These are phyloP conservation scores for Xylariaceae sp. DNA, from an alignment of 2,329 filamentous ascomycete species.

Conservation along the genomic window DNA sequence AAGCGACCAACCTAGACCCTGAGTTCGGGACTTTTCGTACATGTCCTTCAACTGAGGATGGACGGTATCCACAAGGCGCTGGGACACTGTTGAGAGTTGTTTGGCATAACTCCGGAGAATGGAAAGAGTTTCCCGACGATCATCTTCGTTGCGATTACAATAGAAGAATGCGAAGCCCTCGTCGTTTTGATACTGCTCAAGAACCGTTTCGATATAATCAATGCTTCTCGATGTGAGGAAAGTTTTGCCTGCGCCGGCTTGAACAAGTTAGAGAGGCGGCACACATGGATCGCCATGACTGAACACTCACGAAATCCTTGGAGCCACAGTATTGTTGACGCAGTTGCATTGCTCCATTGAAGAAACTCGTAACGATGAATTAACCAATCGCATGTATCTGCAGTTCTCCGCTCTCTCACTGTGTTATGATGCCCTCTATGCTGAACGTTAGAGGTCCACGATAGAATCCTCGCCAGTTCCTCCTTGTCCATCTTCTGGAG, in stretches of 20 bases:
- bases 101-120: constrained; percentile 13
- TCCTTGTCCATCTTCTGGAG: constrained; percentile 1
- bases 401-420: constrained; percentile 5
- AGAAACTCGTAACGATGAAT: constrained; percentile 4
- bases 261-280: not conserved
- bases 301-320: constrained; percentile 10
- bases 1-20: constrained; percentile 10
- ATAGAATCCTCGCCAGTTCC: not conserved
- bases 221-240: constrained; percentile 9
- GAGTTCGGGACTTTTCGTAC: not conserved
- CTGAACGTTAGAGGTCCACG: constrained; percentile 11
- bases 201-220: constrained; percentile 4
- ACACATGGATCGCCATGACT: not conserved
- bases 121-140: constrained; percentile 7
- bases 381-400: constrained; percentile 12
- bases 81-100: constrained; percentile 10
- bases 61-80: not conserved
- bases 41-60: constrained; percentile 1
- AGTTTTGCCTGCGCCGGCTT: constrained; percentile 14
- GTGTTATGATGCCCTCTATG: constrained; percentile 6
- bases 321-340: constrained; percentile 11
- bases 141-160: constrained; percentile 14
- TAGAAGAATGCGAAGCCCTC: constrained; percentile 17
- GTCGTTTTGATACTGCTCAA: not conserved
- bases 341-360: constrained; percentile 10